phyloP scores from a whole-genome alignment of 441 rosid species.

The Corymbia citriodora region DNA sequence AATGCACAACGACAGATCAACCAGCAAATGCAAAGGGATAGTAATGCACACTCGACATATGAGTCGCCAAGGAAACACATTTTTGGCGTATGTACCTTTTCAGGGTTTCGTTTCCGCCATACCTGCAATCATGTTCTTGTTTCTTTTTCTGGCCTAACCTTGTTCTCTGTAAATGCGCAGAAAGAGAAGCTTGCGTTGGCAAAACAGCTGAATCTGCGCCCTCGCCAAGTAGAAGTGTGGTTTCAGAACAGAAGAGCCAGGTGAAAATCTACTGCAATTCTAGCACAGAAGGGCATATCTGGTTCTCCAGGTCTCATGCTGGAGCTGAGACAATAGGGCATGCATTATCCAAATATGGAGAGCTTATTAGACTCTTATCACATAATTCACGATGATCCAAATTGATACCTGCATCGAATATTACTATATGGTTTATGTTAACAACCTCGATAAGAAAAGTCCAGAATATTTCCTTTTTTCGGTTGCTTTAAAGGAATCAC shows the following conservation, averaged over 20 bases:
- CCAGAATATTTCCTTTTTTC: background rate
- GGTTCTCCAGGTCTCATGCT: background rate
- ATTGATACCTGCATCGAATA: background rate
- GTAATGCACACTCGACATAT: background rate
- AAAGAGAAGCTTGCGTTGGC: background rate
- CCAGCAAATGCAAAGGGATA: background rate
- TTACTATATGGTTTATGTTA: background rate
- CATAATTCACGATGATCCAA: background rate
- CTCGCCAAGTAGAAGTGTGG: conserved; percentile 7
- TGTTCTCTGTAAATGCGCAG: background rate
- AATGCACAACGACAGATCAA: background rate
- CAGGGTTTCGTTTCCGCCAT: background rate
- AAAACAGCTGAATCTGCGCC: background rate
- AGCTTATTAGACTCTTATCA: background rate
- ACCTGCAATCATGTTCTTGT: no score
- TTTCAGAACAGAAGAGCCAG: conserved; percentile 10
- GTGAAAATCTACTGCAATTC: background rate
- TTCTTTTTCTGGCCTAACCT: background rate
- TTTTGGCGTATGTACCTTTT: background rate
- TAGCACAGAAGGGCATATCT: background rate
- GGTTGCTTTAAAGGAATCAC: background rate
- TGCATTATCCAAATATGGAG: background rate
- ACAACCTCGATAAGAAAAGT: background rate
- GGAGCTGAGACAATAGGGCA: background rate
- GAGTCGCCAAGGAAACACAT: background rate